Evolutionary conservation across 2,329 filamentous ascomycete genomes (phyloP).

Genomic region (Cercospora sesami): DNA sequence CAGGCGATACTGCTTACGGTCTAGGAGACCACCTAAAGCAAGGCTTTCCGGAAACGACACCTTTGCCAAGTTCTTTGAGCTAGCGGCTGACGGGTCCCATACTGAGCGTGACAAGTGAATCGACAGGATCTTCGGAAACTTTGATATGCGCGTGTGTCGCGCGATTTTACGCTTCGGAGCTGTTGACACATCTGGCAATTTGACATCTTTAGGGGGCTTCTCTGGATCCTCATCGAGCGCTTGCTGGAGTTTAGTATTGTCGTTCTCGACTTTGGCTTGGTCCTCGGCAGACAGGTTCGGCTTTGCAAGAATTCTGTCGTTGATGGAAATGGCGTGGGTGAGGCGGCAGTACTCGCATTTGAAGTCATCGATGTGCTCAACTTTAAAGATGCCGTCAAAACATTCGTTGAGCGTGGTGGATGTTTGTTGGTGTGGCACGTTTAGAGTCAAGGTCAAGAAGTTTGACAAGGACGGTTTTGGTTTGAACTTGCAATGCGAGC

Average conservation of each 20-base stretch:
- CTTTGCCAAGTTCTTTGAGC: conserved; percentile 91
- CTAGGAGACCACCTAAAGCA: conserved; percentile 74
- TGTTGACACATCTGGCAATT: conserved; percentile 69
- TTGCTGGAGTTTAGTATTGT: conserved; percentile 64
- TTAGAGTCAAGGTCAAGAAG: conserved; percentile 89
- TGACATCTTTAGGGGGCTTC: conserved; percentile 67
- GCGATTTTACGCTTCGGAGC: conserved; percentile 83
- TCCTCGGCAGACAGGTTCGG: conserved; percentile 53
- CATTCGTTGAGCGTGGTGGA: conserved; percentile 82
- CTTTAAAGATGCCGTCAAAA: conserved; percentile 91
- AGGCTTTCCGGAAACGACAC: conserved; percentile 88
- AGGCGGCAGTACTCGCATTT: conserved; percentile 91
- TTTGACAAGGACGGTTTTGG: conserved; percentile 79
- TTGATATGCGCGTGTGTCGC: conserved; percentile 80
- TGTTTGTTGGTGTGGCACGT: conserved; percentile 72
- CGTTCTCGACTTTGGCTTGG: conserved; percentile 48
- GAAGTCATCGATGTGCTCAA: conserved; percentile 95
- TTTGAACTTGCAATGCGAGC: conserved; percentile 83
- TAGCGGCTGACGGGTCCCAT: conserved; percentile 70
- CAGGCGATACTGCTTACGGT: conserved; percentile 78
- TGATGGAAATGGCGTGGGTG: conserved; percentile 69
- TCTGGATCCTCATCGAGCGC: conserved; percentile 83
- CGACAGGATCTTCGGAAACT: conserved; percentile 85
- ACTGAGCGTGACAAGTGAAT: conserved; percentile 93
- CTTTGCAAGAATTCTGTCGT: conserved; percentile 60